phyloP scores from a whole-genome alignment of 148 eudicot genomes.

The Drosera capensis region DNA sequence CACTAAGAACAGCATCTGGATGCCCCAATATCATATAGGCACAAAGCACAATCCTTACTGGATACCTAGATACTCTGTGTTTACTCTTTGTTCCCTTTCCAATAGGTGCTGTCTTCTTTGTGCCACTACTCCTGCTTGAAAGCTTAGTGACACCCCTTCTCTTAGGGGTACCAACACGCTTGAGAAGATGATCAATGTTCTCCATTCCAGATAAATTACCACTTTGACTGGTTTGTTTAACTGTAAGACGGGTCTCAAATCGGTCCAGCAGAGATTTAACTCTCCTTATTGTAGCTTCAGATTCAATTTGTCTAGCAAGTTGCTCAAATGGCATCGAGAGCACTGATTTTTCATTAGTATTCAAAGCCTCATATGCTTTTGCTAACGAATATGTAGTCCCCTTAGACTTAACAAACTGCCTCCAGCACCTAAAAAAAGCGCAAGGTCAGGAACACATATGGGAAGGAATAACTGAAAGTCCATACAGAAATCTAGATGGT shows the following conservation, averaged over 20 bases:
- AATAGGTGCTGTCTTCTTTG: conserved; percentile 23
- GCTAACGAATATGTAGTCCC: conserved; percentile 62
- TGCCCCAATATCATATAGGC: conserved; percentile 93
- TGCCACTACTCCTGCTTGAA: conserved; percentile 19
- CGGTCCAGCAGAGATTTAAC: conserved; percentile 63
- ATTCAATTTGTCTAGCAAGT: conserved; percentile 62
- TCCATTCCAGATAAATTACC: conserved; percentile 22
- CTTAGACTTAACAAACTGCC: conserved; percentile 29
- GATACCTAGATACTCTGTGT: conserved; percentile 54
- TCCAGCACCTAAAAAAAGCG: conserved; percentile 56
- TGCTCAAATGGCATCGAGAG: conserved; percentile 82
- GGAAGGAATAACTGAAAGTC: neutral
- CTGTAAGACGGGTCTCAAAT: conserved; percentile 49
- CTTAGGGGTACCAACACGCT: conserved; percentile 62
- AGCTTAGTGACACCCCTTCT: conserved; percentile 41
- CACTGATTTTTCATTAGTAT: conserved; percentile 37
- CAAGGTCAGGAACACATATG: neutral
- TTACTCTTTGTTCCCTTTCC: conserved; percentile 21
- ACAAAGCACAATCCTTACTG: conserved; percentile 76
- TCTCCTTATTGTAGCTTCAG: conserved; percentile 36
- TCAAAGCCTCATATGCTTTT: conserved; percentile 34
- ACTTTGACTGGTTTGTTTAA: conserved; percentile 14
- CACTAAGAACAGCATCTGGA: conserved; percentile 90
- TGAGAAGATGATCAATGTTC: conserved; percentile 82
- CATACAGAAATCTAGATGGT: too few species aligned